Evolutionary conservation across 1,284 basidiomycete genomes (phyloP).

Genomic region (Ceratobasidium papillatum): DNA sequence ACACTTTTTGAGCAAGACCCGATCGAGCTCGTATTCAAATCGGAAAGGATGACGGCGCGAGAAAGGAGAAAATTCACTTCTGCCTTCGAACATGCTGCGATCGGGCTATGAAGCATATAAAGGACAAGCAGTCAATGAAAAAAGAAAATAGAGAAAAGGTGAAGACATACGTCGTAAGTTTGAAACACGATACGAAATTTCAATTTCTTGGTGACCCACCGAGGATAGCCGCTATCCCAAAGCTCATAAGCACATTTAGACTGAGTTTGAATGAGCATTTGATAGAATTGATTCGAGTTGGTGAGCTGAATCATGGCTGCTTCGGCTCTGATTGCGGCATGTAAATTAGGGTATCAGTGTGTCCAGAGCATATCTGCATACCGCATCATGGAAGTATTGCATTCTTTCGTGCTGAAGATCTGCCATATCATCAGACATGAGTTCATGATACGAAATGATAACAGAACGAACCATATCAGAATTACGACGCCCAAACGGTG

Average conservation of each 20-base stretch:
- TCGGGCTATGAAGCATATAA: not conserved
- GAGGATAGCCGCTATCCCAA: not conserved
- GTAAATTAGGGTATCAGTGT: not conserved
- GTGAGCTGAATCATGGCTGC: not conserved
- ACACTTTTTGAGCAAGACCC: not conserved
- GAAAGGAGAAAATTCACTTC: not conserved
- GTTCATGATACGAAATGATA: not conserved
- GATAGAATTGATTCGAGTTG: not conserved
- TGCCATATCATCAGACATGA: not conserved
- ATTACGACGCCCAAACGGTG: not conserved
- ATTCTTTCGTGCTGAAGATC: slow-evolving; percentile 1
- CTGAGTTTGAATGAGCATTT: not conserved
- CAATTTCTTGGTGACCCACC: not conserved
- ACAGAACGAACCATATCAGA: not conserved
- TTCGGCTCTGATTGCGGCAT: not conserved
- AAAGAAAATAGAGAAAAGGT: not conserved
- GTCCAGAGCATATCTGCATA: not conserved
- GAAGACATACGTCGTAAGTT: not conserved
- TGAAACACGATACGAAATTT: not conserved
- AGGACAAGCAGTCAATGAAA: not conserved
- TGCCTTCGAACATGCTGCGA: not conserved
- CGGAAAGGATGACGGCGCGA: not conserved
- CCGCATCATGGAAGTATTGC: not conserved
- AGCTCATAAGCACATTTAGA: not conserved
- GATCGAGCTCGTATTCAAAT: slow-evolving; percentile 1